phyloP scores from a whole-genome alignment of 352 stramenopile genomes.

The Blastocystis sp. region DNA sequence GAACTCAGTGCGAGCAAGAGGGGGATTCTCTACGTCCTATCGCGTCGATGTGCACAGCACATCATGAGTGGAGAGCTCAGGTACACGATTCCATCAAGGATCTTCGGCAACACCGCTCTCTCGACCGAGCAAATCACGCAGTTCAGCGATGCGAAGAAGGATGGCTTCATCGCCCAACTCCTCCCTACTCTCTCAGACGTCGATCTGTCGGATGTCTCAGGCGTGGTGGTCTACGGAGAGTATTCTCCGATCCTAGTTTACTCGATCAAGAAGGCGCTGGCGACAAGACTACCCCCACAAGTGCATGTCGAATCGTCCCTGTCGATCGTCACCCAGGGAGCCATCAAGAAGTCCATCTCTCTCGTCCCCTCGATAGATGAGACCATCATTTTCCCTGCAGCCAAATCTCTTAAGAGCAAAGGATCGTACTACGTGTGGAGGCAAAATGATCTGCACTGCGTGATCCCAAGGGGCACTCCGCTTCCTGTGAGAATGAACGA shows the following conservation, averaged over 20 bases:
- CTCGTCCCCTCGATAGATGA: not conserved
- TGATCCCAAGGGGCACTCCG: not conserved
- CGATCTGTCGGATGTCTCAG: not conserved
- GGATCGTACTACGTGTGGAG: not conserved
- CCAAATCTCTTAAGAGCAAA: not conserved
- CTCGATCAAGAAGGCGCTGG: not conserved
- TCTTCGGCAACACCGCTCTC: no score
- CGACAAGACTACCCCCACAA: no score
- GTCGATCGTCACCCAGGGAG: not conserved
- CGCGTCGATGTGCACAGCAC: no score
- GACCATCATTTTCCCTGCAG: not conserved
- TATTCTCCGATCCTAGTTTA: not conserved
- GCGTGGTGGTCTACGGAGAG: not conserved
- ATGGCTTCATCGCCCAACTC: not conserved
- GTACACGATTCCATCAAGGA: no score
- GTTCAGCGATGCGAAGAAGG: not conserved
- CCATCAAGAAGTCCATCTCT: not conserved
- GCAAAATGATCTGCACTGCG: not conserved
- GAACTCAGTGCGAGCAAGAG: no score
- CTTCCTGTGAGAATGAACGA: not conserved
- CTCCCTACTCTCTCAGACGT: not conserved
- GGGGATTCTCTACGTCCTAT: no score
- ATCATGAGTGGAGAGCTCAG: no score
- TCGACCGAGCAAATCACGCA: not conserved
- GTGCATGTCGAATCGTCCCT: no score